Evolutionary conservation across 1,139 yeast genomes (phyloP), one percentile per base, ranked within the genome.

Genomic region (Scheffersomyces parashehatae): DNA sequence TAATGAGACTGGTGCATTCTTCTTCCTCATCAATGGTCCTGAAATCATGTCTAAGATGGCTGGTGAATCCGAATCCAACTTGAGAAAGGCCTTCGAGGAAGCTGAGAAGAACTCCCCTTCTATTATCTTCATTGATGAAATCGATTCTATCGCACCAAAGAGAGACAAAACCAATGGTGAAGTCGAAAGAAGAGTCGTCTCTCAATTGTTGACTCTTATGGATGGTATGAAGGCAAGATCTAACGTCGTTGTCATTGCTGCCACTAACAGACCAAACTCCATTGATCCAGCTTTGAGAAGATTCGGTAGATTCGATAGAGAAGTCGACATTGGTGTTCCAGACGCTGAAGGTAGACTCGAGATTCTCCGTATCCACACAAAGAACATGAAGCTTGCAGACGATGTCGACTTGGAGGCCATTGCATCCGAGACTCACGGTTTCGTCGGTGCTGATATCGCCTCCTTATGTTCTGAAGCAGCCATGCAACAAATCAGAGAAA

Each of bases 1-100:
- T 40, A 93, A 93, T 60, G 99, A 93, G 71, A 93, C 99, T 28
- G 99, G 99, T 61, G 99, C 99, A 1, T 93, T 93, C 68, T 93
- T 93, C 82, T 93, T 93, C 68, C 80, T 93, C 62, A 93, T 93
- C 66, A 93, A 93, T 65, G 99, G 99, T 68, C 99, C 99, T n/a
- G 99, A 93, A 73, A 95, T 93, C 64, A 93, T 93, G 99, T 90
- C 98, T 45, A 93, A 93, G 74, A 93, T 93, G 99, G 99, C 99
- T 38, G 99, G 99, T 75, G 99, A 93, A 72, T 89, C 97, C 16
- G 99, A 93, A 74, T 88, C 96, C 36, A 93, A 93, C 62, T 78
- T 93, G 68, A 85, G 99, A 75, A 91, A 91, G 73, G 99, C 99
- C 4, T 93, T 93, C 60, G 99, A 93, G 70, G 99, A 93, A 73